Base-by-base conservation (phyloP, 2,329 filamentous ascomycete genomes). In the Talaromyces amestolkiae region DNA sequence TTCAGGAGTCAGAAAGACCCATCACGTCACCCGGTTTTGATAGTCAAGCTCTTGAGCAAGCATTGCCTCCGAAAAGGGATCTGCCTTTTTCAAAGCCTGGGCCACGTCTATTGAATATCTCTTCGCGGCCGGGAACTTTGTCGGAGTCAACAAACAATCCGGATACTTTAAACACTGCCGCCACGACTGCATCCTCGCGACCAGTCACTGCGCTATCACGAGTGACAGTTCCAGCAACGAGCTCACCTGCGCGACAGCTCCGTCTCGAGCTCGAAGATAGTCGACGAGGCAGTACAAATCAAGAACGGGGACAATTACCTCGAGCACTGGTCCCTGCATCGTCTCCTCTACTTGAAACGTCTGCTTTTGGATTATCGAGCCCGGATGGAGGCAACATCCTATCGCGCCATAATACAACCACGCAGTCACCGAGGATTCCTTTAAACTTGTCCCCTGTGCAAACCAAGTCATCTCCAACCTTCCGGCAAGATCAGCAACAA, bases 11-110 rank as follows among this genome's bases (percentile, higher is more conserved):
- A n/a, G 64, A 63, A 33, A 62, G 71, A 56, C 73, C 72, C 10
- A 69, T 71, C 7, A 75, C 75, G 7, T 68, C 72, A 7, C 71
- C 74, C 22, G 68, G 66, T 3, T 72, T 69, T 22, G 72, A 76
- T 17, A 58, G 69, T 7, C 68, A 74, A 27, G 66, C 70, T n/a
- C 69, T 79, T 4, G 72, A 74, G 37, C 68, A 76, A 54, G 70
- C 75, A 61, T 71, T 81, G n/a, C 80, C 80, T 17, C 80, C 80
- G 22, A 80, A 74, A 66, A 68, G 80, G 66, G 72, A 77, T 17
- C 72, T 82, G 0, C 80, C 80, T 2, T 82, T 81, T 64, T 62
- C 71, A 31, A 78, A 72, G 63, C 70, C 71, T 33, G 63, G 63
- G 6, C 61, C 61, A 45, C 65, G 65, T 35, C 41, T 58, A 13